Base-by-base conservation (phyloP, 352 stramenopile species). In the Phytophthora uliginosa region DNA sequence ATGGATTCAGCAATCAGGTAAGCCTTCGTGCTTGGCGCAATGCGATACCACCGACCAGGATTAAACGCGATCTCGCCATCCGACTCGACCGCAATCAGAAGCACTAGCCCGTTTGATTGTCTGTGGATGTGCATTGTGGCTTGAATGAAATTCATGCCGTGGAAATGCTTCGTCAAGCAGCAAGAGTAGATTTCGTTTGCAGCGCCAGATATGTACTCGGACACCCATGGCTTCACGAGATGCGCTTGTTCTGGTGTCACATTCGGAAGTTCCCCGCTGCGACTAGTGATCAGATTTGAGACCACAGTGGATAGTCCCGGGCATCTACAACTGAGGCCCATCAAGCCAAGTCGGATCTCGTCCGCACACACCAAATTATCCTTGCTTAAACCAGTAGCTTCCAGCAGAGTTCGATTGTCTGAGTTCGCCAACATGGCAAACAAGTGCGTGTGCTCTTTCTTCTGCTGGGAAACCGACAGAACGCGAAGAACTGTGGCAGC, bases 381-480 rank as follows among this genome's bases (percentile, higher is more conserved):
- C 22, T 83, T 82, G 50, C 66, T 81, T 57, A 97, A 76, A 1
- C 90, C 89, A 0, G 88, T 90, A 2, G 89, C 90, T 62, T 95
- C 90, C 4, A 97, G 59, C 15, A 95, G 72, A 15, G 77, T 93
- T 0, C 85, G 85, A 63, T 97, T 97, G 45, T 94, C 86, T 9
- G 89, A 93, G 60, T 97, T 94, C 28, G 90, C 84, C 26, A 97
- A 78, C 86, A 95, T 94, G 4, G 89, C 90, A 61, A 93, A 95
- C 9, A 95, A 61, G 50, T 94, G 88, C 10, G 88, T 93, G 33
- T 88, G 75, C 5, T 85, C 81, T 28, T 82, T 40, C 33, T 90
- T 83, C 12, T 91, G 79, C 62, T 95, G 88, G 5, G 77, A 85
- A 3, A 95, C 90, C 0, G 90, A 90, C 0, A 97, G 76, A 36